Percentiles rank a stretch among this genome's conserved stretches.
These are phyloP conservation scores for Phellopilus nigrolimitatus DNA, from an alignment of 1,284 basidiomycete species.

Conservation along the genomic window DNA sequence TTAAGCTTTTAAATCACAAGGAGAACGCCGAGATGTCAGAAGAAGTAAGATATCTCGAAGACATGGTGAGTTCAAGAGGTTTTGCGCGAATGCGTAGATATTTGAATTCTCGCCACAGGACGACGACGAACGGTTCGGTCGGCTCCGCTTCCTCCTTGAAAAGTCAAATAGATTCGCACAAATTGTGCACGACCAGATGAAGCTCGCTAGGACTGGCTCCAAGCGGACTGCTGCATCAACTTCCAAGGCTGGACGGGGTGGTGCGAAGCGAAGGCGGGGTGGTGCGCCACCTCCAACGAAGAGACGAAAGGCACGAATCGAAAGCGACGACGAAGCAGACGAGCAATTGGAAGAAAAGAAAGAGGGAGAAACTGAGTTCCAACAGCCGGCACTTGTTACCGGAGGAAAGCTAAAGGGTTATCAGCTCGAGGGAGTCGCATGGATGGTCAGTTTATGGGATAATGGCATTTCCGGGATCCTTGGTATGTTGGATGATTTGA, in stretches of 20 bases:
- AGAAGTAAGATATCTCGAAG: conserved; percentile 19
- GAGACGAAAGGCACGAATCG: conserved; percentile 7
- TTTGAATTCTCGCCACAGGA: conserved; percentile 33
- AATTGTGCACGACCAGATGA: conserved; percentile 60
- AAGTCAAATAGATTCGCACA: conserved; percentile 59
- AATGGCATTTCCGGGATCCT: conserved; percentile 95
- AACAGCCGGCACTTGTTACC: conserved; percentile 78
- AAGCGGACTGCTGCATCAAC: neutral
- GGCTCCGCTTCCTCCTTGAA: conserved; percentile 56
- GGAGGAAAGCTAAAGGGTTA: conserved; percentile 86
- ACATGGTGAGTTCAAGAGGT: conserved; percentile 14
- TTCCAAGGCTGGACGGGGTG: neutral
- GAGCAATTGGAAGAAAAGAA: conserved; percentile 25
- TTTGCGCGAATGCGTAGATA: neutral
- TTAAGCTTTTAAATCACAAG: neutral
- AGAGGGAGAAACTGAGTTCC: conserved; percentile 36
- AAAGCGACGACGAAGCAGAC: conserved; percentile 19
- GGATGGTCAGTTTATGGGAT: conserved; percentile 92
- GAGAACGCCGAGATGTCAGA: neutral
- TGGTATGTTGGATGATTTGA: conserved; percentile 43
- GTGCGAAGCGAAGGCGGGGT: conserved; percentile 15
- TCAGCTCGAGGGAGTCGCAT: conserved; percentile 92
- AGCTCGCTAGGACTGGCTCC: conserved; percentile 28
- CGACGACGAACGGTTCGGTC: conserved; percentile 40
- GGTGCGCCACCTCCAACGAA: conserved; percentile 4